Conservation (phyloP, 495 filamentous ascomycete species). For the Xylaria longipes region DNA sequence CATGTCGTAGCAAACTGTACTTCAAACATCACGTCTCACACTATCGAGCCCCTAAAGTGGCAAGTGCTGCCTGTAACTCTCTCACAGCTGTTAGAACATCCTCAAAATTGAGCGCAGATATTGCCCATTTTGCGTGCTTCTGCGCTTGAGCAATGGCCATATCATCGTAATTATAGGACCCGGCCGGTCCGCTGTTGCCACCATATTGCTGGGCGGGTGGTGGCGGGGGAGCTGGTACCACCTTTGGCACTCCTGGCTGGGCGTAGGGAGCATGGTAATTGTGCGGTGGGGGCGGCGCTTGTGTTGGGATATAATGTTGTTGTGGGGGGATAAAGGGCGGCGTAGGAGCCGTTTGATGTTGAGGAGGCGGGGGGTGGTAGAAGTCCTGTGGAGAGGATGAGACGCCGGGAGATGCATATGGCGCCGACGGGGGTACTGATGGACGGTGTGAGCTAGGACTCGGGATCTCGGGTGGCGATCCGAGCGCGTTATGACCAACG, state of each 20-base stretch:
- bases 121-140: constrained; percentile 97
- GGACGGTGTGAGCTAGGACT: constrained; percentile 39
- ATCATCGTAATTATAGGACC: constrained; percentile 63
- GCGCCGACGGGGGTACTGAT: constrained; percentile 26
- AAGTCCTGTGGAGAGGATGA: constrained; percentile 36
- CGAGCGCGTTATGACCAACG: constrained; percentile 11
- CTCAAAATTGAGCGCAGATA: constrained; percentile 95
- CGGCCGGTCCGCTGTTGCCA: constrained; percentile 21
- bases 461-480: constrained; percentile 32
- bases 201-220: constrained; percentile 32
- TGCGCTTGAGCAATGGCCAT: constrained; percentile 78
- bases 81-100: constrained; percentile 90
- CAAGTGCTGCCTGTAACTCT: constrained; percentile 78
- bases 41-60: constrained; percentile 63
- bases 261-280: constrained; percentile 29
- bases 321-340: constrained; percentile 28
- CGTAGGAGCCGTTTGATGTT: constrained; percentile 22
- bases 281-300: constrained; percentile 27
- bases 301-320: constrained; percentile 27
- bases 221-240: constrained; percentile 23
- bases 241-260: constrained; percentile 26
- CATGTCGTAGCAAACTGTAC: background rate
- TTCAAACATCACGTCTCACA: background rate
- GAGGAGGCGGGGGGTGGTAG: constrained; percentile 28
- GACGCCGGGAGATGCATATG: constrained; percentile 17